Percentiles rank a stretch among this genome's conserved stretches.
phyloP scores from a whole-genome alignment of 1,139 yeast genomes.

The Candida anutae region DNA sequence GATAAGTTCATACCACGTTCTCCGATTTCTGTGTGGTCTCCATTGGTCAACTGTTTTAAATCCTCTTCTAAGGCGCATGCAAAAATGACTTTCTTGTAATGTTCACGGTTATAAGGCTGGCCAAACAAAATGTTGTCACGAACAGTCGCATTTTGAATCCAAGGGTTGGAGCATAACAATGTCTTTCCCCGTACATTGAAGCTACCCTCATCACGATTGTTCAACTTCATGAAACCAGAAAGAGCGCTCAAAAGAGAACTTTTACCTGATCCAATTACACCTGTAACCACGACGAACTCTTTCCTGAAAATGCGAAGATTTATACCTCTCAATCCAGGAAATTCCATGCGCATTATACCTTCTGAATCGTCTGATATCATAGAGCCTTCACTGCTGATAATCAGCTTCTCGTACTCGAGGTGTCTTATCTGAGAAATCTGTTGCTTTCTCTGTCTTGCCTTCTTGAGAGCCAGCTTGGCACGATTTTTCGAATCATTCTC shows the following conservation, averaged over 20 bases:
- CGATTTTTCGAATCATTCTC: conserved; percentile 10
- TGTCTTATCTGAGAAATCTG: conserved; percentile 9
- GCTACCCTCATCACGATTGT: conserved; percentile 17
- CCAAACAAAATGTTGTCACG: conserved; percentile 36
- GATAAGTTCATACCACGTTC: conserved; percentile 37
- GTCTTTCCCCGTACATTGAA: conserved; percentile 20
- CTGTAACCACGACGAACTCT: conserved; percentile 33
- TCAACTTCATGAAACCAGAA: conserved; percentile 29
- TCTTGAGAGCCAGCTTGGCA: conserved; percentile 9
- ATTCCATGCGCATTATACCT: conserved; percentile 11
- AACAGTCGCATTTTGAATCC: conserved; percentile 42
- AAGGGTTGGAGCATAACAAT: conserved; percentile 29
- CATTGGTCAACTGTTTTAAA: conserved; percentile 23
- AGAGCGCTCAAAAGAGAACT: conserved; percentile 31
- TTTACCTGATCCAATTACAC: conserved; percentile 36
- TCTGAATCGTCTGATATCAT: conserved; percentile 4
- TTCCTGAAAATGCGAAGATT: conserved; percentile 19
- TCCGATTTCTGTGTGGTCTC: conserved; percentile 34
- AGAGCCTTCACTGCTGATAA: conserved; percentile 7
- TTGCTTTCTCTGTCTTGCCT: conserved; percentile 7
- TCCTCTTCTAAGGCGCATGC: conserved; percentile 39
- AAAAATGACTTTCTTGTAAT: conserved; percentile 21
- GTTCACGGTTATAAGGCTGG: conserved; percentile 19
- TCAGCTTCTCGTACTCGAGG: conserved; percentile 11
- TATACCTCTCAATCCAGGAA: conserved; percentile 25